Percentiles rank a stretch among this genome's conserved stretches.
Conservation (phyloP, 2,329 filamentous ascomycete species). For the Coniochaeta pulveracea region DNA sequence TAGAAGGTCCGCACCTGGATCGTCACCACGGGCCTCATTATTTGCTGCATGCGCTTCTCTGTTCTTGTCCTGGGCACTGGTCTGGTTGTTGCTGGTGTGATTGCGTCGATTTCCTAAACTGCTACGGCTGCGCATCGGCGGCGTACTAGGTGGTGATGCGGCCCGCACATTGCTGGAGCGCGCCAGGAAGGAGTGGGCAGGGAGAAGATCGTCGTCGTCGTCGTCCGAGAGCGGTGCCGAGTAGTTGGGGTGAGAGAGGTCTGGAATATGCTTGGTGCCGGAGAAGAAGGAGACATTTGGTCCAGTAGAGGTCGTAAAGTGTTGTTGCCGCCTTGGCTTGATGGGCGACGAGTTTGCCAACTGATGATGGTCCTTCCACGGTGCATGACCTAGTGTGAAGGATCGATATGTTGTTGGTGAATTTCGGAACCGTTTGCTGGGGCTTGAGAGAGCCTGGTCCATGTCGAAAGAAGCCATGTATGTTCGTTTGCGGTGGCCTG, state of each 20-base stretch:
- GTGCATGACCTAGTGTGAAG: conserved; percentile 36
- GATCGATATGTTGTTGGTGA: conserved; percentile 51
- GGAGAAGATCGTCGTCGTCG: conserved; percentile 75
- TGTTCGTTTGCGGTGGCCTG: conserved; percentile 52
- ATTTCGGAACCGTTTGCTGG: conserved; percentile 60
- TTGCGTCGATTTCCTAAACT: conserved; percentile 33
- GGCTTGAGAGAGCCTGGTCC: conserved; percentile 36
- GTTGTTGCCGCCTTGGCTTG: conserved; percentile 61
- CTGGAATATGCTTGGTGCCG: conserved; percentile 55
- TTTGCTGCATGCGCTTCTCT: no score
- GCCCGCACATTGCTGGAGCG: conserved; percentile 50
- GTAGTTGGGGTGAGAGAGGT: conserved; percentile 46
- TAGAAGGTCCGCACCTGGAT: conserved; percentile 72
- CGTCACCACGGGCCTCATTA: no score
- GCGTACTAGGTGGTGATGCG: conserved; percentile 81
- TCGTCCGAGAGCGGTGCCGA: conserved; percentile 61
- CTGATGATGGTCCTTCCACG: conserved; percentile 69
- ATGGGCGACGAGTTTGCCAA: conserved; percentile 80
- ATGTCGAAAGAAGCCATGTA: conserved; percentile 49
- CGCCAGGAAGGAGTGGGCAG: conserved; percentile 61
- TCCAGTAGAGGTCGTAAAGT: conserved; percentile 61
- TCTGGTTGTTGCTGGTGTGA: conserved; percentile 34
- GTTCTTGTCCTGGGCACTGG: conserved; percentile 26
- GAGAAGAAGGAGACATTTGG: conserved; percentile 73
- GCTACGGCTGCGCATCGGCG: conserved; percentile 51